Base-by-base conservation (phyloP, 2,329 filamentous ascomycete genomes). In the Talaromyces sp. region DNA sequence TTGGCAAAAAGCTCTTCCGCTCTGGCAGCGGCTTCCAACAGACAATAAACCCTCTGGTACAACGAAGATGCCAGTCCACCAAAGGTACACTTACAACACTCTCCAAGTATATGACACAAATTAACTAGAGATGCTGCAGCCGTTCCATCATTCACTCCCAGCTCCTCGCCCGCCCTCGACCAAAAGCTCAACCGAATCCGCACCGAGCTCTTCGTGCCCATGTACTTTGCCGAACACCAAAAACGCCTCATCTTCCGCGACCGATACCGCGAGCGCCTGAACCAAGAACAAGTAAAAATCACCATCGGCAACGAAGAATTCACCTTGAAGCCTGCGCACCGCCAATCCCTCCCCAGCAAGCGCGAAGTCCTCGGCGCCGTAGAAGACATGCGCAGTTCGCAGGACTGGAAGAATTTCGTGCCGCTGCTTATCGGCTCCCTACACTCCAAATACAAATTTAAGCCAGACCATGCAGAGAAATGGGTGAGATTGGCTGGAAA, bases 121-220 rank as follows among this genome's bases (percentile, higher is more conserved):
- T 9, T 37, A 37, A 37, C 13, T 13, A 8, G 5, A 49, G 19
- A 14, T 14, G 5, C 3, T 13, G 63, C 62, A 78, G 73, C 71
- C 39, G 73, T 81, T 45, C 80, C 80, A 11, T 72, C 70, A 5
- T 81, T 82, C 69, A 69, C 69, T 35, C 73, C 75, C 14, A 78
- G 78, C 58, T 73, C 74, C 16, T 79, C 78, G 33, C 68, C 75
- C 58, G 76, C 81, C 69, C 72, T 82, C 64, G 75, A 81, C 68
- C 68, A 75, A 50, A 71, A 77, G 58, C 74, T 82, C 37, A 69
- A 73, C 33, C 73, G 72, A 66, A 80, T 79, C 70, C 79, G 80
- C 68, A 70, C 81, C 66, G 75, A 78, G 47, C 72, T 81, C 59
- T 81, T 82, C 70, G 77, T 81, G 37, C 80, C 80, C 33, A 73